Conservation (phyloP, 1,284 basidiomycete species). For the Quambalaria eucalypti region DNA sequence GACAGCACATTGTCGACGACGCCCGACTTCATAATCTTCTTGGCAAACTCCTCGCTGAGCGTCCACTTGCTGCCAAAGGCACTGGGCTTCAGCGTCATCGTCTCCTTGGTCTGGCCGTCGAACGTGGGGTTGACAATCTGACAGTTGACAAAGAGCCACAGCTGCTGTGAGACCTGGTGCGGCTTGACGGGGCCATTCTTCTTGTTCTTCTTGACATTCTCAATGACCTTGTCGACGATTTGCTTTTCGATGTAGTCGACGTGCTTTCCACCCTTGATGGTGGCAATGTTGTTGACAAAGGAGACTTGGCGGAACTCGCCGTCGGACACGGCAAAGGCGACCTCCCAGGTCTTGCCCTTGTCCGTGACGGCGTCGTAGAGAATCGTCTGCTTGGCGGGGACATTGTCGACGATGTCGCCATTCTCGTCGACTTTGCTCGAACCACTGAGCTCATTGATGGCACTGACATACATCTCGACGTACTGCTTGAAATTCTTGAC, state of each 20-base stretch:
- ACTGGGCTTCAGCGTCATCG: slow-evolving; percentile 72
- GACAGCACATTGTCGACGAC: slow-evolving; percentile 87
- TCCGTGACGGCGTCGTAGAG: slow-evolving; percentile 71
- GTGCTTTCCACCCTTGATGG: slow-evolving; percentile 92
- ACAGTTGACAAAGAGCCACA: slow-evolving; percentile 97
- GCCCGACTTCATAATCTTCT: slow-evolving; percentile 73
- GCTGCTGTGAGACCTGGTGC: slow-evolving; percentile 88
- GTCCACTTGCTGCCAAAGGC: slow-evolving; percentile 86
- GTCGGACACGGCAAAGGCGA: slow-evolving; percentile 88
- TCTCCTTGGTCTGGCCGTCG: slow-evolving; percentile 99
- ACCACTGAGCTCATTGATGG: slow-evolving; percentile 46
- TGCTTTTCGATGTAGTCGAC: slow-evolving; percentile 80
- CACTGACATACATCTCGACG: slow-evolving; percentile 72
- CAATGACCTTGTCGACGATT: slow-evolving; percentile 65
- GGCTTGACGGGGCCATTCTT: slow-evolving; percentile 75
- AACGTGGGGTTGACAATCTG: slow-evolving; percentile 97
- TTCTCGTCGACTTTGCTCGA: slow-evolving; percentile 19
- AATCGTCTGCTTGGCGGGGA: slow-evolving; percentile 69
- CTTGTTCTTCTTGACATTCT: slow-evolving; percentile 87
- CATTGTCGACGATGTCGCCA: slow-evolving; percentile 46
- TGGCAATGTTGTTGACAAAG: slow-evolving; percentile 96
- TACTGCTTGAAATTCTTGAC: slow-evolving; percentile 96
- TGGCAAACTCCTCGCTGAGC: slow-evolving; percentile 85
- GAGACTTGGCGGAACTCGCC: slow-evolving; percentile 71
- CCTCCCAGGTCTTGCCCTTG: slow-evolving; percentile 68